These are phyloP conservation scores for Coemansia aciculifera DNA, from an alignment of 192 early-diverging fungal genomes.

Conservation along the genomic window DNA sequence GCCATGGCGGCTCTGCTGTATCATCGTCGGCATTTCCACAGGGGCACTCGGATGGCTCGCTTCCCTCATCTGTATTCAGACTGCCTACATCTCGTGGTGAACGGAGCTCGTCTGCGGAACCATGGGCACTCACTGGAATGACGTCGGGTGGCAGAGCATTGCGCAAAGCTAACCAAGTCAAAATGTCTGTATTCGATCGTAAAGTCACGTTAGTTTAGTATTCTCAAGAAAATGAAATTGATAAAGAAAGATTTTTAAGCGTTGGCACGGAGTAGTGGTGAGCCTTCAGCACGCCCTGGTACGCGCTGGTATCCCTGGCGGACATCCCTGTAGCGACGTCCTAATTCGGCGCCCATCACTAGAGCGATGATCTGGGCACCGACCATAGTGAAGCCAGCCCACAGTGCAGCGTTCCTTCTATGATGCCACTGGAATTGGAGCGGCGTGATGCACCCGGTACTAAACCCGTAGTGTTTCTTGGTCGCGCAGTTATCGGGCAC, in stretches of 20 bases:
- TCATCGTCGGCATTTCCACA: constrained; percentile 31
- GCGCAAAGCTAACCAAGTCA: constrained; percentile 31
- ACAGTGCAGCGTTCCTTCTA: constrained; percentile 12
- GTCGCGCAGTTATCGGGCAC: constrained; percentile 42
- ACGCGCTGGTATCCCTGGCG: constrained; percentile 38
- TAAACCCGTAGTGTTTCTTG: constrained; percentile 45
- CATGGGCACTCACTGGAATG: constrained; percentile 38
- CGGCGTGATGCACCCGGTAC: constrained; percentile 24
- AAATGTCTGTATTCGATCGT: constrained; percentile 34
- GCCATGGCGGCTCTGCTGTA: background rate
- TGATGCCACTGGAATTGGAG: constrained; percentile 31
- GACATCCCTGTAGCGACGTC: constrained; percentile 33
- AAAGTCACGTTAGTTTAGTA: constrained; percentile 25
- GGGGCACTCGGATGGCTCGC: constrained; percentile 9
- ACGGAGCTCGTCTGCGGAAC: background rate
- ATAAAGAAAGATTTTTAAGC: background rate
- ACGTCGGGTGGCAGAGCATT: constrained; percentile 40
- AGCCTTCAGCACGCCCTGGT: constrained; percentile 21
- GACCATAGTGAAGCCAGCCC: constrained; percentile 35
- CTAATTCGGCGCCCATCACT: constrained; percentile 40
- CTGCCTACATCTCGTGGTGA: constrained; percentile 17
- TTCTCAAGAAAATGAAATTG: too few species aligned
- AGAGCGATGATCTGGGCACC: constrained; percentile 40
- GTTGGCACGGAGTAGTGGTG: constrained; percentile 28
- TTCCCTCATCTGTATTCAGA: constrained; percentile 44